phyloP scores from a whole-genome alignment of 2,329 filamentous ascomycete genomes.

The Pseudogymnoascus sp. region DNA sequence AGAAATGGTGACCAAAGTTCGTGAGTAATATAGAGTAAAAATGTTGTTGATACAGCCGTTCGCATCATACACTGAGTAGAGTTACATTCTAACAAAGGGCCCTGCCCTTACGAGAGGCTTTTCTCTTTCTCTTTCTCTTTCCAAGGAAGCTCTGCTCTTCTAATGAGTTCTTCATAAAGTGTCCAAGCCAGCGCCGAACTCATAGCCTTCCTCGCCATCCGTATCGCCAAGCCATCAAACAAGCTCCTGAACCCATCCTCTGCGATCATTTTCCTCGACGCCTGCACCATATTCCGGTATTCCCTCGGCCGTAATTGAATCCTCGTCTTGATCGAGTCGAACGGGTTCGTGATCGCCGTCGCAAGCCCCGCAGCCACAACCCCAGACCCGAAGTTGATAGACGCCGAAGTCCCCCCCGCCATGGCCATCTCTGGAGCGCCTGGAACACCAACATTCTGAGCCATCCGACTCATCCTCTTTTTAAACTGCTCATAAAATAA shows the following conservation, averaged over 20 bases:
- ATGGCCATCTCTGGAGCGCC: slow-evolving; percentile 19
- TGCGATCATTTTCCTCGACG: slow-evolving; percentile 66
- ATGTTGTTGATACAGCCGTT: background rate
- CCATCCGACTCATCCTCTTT: slow-evolving; percentile 41
- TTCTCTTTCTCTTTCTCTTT: background rate
- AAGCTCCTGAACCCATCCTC: slow-evolving; percentile 76
- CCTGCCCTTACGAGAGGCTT: background rate
- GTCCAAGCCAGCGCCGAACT: slow-evolving; percentile 97
- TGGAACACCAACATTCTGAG: slow-evolving; percentile 19
- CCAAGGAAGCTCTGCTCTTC: slow-evolving; percentile 50
- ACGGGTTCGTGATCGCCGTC: slow-evolving; percentile 88
- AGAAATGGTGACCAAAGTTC: background rate
- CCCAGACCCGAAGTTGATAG: slow-evolving; percentile 80
- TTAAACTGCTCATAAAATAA: slow-evolving; percentile 87
- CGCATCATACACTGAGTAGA: background rate
- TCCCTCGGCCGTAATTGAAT: slow-evolving; percentile 80
- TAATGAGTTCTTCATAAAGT: slow-evolving; percentile 86
- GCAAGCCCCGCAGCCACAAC: slow-evolving; percentile 74
- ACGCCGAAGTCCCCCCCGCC: slow-evolving; percentile 42
- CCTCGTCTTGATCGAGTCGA: slow-evolving; percentile 92
- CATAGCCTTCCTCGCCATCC: slow-evolving; percentile 85
- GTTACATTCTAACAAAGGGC: background rate
- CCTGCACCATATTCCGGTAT: slow-evolving; percentile 78
- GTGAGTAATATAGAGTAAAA: background rate
- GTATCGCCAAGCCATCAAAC: slow-evolving; percentile 76